Percentiles rank a stretch among this genome's conserved stretches.
phyloP scores from a whole-genome alignment of 768 basidiomycete genomes.

The Lactarius deliciosus region DNA sequence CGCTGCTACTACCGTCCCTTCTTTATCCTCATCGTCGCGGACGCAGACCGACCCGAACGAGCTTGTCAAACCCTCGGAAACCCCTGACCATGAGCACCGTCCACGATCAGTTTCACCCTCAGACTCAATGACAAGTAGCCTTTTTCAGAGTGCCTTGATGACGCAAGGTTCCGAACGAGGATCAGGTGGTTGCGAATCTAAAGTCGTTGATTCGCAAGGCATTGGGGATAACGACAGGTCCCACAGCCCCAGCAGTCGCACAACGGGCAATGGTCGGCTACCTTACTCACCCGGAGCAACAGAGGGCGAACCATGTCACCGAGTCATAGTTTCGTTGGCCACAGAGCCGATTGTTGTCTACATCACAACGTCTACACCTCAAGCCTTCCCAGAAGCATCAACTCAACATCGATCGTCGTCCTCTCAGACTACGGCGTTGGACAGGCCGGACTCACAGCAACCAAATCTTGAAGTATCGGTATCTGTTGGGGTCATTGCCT shows the following conservation, averaged over 20 bases:
- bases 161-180: slow-evolving; percentile 9
- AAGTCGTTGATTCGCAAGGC: slow-evolving; percentile 8
- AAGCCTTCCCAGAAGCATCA: not conserved
- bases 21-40: slow-evolving; percentile 15
- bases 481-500: slow-evolving; percentile 26
- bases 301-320: slow-evolving; percentile 7
- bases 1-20: slow-evolving; percentile 46
- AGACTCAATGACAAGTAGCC: slow-evolving; percentile 55
- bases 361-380: slow-evolving; percentile 22
- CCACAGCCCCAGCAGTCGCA: not conserved
- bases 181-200: not conserved
- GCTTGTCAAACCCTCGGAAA: slow-evolving; percentile 68
- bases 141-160: slow-evolving; percentile 68
- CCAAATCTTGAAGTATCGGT: slow-evolving; percentile 25
- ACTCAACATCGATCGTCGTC: not conserved
- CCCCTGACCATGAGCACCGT: slow-evolving; percentile 54
- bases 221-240: not conserved
- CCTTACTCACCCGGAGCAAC: not conserved
- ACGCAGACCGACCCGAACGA: slow-evolving; percentile 51
- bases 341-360: slow-evolving; percentile 26
- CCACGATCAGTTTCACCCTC: slow-evolving; percentile 39
- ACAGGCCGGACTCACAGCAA: slow-evolving; percentile 13
- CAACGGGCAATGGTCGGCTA: not conserved
- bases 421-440: not conserved
- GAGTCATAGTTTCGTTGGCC: slow-evolving; percentile 23